phyloP scores from a whole-genome alignment of 257 asterid genomes.

The Capsicum rhomboideum region DNA sequence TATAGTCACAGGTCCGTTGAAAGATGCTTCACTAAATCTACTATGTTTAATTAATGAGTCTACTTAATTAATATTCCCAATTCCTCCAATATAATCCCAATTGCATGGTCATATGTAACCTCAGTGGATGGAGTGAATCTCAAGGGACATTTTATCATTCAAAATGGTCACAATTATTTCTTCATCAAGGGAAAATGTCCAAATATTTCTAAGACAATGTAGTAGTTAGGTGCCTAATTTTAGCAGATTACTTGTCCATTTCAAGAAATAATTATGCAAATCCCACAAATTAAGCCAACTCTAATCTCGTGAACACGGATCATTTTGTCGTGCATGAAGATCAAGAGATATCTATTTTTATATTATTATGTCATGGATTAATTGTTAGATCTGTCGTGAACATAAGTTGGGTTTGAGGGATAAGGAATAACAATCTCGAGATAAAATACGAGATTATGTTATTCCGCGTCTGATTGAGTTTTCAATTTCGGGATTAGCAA shows the following conservation, averaged over 20 bases:
- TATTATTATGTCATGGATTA: background rate
- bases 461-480: background rate
- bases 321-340: background rate
- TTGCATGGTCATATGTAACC: too few relatives aligned
- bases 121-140: too few relatives aligned
- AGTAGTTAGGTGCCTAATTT: background rate
- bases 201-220: too few relatives aligned
- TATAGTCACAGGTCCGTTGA: too few relatives aligned
- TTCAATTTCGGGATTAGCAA: background rate
- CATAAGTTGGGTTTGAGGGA: background rate
- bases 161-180: too few relatives aligned
- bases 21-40: too few relatives aligned
- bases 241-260: background rate
- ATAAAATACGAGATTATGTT: background rate
- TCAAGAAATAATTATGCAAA: background rate
- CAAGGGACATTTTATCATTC: too few relatives aligned
- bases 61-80: too few relatives aligned
- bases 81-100: too few relatives aligned
- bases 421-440: background rate
- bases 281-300: background rate
- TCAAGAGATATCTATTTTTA: background rate
- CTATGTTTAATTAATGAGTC: too few relatives aligned
- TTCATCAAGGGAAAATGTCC: too few relatives aligned
- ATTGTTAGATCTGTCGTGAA: background rate
- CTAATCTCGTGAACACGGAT: background rate